Base-by-base conservation (phyloP, 139 green algal species). In the Auxenochlorella pyrenoidosa region DNA sequence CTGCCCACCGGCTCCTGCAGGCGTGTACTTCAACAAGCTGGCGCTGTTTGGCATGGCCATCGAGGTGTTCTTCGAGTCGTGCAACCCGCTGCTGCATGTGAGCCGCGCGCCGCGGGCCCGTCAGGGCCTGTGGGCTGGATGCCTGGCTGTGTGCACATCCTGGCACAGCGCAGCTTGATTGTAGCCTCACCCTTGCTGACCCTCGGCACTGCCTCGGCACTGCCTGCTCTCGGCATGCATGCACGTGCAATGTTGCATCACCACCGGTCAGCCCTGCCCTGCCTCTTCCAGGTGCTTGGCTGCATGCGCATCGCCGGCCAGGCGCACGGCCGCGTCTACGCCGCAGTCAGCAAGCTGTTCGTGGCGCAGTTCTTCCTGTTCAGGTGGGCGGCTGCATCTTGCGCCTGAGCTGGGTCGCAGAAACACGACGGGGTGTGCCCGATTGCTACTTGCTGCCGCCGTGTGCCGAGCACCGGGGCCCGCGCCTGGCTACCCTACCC, bases 21-120 rank as follows among this genome's bases (percentile, higher is more conserved):
- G 80, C 5, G 81, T 90, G 36, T 92, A 91, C 63, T 47, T 40
- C 78, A 89, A 89, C 78, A 85, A 81, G 72, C 70, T 92, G 71
- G 89, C 89, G 10, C 63, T 89, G 36, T 92, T 92, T 70, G 89
- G 89, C 19, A 72, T 87, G 59, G 89, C 83, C 68, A 89, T 90
- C 32, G 71, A 92, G 72, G 87, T 92, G 1, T 90, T 89, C 71
- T 92, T 92, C 71, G 89, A 92, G 79, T 59, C n/a, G 32, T 90
- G 86, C 60, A 92, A 88, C 26, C 89, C 89, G 16, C 71, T 92
- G 72, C 71, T 92, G 83, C 89, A 92, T 36, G 75, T 87, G 70
- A 76, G 58, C 47, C 47, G 47, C 47, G 10, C 47, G 47, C 47
- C 47, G 47, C 47, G 47, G 8, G 10, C 10, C 47, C 47, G 10